Evolutionary conservation across 1,284 basidiomycete species (phyloP).

Genomic region (Microbotryum saponariae): DNA sequence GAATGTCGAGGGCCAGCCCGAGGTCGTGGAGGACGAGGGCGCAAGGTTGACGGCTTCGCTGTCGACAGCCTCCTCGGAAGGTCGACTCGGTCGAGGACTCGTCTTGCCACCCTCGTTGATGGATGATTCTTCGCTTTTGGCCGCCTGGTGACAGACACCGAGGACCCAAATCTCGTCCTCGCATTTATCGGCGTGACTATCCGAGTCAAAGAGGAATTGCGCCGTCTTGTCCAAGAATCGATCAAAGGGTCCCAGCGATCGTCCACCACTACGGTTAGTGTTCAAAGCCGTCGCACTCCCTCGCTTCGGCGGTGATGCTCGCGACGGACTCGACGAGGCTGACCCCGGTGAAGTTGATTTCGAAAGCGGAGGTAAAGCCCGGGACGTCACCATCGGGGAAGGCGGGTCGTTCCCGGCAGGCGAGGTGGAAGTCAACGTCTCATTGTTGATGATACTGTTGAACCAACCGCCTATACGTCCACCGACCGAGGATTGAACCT

Average conservation of each 20-base stretch:
- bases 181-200: slow-evolving; percentile 28
- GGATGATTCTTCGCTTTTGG: no score
- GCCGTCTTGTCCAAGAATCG: slow-evolving; percentile 34
- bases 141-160: slow-evolving; percentile 29
- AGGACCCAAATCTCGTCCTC: slow-evolving; percentile 36
- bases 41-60: no score
- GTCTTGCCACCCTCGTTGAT: no score
- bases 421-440: no score
- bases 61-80: no score
- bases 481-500: background rate
- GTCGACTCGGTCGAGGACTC: no score
- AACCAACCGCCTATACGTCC: slow-evolving; percentile 28
- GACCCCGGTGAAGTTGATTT: no score
- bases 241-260: slow-evolving; percentile 26
- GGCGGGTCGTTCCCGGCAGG: no score
- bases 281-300: background rate
- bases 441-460: slow-evolving; percentile 16
- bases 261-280: background rate
- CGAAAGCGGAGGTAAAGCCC: no score
- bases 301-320: background rate
- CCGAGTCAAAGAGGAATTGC: slow-evolving; percentile 35
- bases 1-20: slow-evolving; percentile 66
- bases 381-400: no score
- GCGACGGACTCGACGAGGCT: background rate
- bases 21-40: background rate